Evolutionary conservation across 129 eudicot genomes (phyloP), one percentile per base, ranked within the genome.

Genomic region (Flaveria robusta): DNA sequence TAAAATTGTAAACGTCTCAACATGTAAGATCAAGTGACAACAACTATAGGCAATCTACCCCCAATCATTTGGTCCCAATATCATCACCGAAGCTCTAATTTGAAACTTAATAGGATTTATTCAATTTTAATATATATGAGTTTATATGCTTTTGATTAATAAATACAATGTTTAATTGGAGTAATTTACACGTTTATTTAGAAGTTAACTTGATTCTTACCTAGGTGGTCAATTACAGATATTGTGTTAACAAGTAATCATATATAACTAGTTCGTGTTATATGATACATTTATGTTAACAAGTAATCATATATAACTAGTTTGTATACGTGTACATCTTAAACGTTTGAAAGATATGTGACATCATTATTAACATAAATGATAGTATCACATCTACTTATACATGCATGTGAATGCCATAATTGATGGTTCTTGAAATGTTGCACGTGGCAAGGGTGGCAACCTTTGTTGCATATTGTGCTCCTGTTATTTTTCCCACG

Each of bases 371-470:
- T 15, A 59, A 41, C 68, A 72, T 79, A 79, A 71, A 50, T 79
- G 77, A 71, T 62, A 79, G 77, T 71, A 71, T 79, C 73, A 71
- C 82, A 79, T 79, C 77, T 62, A 79, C 56, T 63, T 71, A 62
- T 63, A 60, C 67, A 79, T 71, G 77, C 83, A 79, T 72, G 78
- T 79, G 78, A 79, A 71, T 50, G 77, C 66, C 83, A 71, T 79
- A 70, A 78, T 78, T 79, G 72, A 77, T 79, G 83, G 50, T 64
- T 79, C 78, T 50, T 71, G 73, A 72, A 71, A 66, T 79, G 66
- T 63, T 47, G 78, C 83, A 64, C 78, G 64, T 79, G 83, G 83
- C 83, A 72, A 72, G 78, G 83, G 78, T 79, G 83, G 83, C 83
- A 72, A 79, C 72, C 77, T 79, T 79, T 79, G 72, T 79, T 63